A percentile compares a stretch with the other conserved stretches of the same genome.
Conservation (phyloP, 805 yeast genomes). For the Lipomyces mesembrius region DNA sequence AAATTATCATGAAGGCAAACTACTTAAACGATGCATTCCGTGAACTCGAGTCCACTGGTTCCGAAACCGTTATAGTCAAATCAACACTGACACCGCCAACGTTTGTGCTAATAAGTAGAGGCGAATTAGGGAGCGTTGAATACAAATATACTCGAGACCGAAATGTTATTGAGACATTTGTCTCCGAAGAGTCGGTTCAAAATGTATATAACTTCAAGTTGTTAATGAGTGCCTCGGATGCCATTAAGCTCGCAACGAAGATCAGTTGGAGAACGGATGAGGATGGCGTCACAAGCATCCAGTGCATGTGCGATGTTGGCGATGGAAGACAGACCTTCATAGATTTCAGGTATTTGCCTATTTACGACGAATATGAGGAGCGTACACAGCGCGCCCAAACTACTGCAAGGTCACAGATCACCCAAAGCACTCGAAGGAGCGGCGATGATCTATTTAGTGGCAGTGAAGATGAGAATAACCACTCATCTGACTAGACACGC, state of each 20-base stretch:
- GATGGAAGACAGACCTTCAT: slow-evolving; percentile 37
- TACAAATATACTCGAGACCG: slow-evolving; percentile 24
- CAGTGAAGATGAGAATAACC: neutral
- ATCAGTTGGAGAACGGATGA: slow-evolving; percentile 33
- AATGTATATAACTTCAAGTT: slow-evolving; percentile 16
- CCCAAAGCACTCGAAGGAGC: neutral
- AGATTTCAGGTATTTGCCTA: slow-evolving; percentile 38
- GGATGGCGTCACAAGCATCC: slow-evolving; percentile 38
- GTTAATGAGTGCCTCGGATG: slow-evolving; percentile 33
- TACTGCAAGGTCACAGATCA: slow-evolving; percentile 1
- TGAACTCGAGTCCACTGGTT: slow-evolving; percentile 31
- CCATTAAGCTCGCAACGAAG: slow-evolving; percentile 36
- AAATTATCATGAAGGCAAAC: slow-evolving; percentile 26
- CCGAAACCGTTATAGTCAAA: slow-evolving; percentile 22
- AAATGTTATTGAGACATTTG: slow-evolving; percentile 22
- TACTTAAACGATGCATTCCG: slow-evolving; percentile 29
- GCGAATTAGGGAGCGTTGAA: slow-evolving; percentile 30
- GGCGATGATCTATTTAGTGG: neutral
- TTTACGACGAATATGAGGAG: slow-evolving; percentile 20
- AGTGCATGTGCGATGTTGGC: slow-evolving; percentile 39
- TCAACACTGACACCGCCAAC: slow-evolving; percentile 10
- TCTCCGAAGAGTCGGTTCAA: slow-evolving; percentile 4
- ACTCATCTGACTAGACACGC: neutral
- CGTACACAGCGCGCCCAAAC: neutral
- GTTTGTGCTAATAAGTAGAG: slow-evolving; percentile 16